phyloP scores from a whole-genome alignment of 768 basidiomycete genomes.

The Galerina marginata region DNA sequence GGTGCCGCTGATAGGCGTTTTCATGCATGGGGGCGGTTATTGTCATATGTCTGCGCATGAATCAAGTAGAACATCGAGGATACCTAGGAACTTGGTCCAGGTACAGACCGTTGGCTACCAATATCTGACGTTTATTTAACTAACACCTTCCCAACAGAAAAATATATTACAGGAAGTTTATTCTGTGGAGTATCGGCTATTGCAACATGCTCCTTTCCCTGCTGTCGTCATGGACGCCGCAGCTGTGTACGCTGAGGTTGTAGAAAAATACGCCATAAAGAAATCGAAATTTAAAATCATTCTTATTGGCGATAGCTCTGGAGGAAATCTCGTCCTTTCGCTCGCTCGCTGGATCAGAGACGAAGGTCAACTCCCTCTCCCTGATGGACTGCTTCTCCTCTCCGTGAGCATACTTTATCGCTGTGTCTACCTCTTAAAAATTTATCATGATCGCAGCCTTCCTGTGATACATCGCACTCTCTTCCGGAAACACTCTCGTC shows the following conservation, averaged over 20 bases:
- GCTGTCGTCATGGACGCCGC: slow-evolving; percentile 59
- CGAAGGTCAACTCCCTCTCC: slow-evolving; percentile 48
- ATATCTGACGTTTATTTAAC: not conserved
- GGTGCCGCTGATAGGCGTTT: slow-evolving; percentile 48
- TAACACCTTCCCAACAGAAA: slow-evolving; percentile 25
- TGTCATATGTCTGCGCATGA: slow-evolving; percentile 65
- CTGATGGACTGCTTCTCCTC: slow-evolving; percentile 51
- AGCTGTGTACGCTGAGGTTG: slow-evolving; percentile 53
- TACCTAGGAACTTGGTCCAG: slow-evolving; percentile 52
- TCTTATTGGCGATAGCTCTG: slow-evolving; percentile 60
- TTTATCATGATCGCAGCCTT: slow-evolving; percentile 16
- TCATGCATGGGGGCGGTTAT: slow-evolving; percentile 61
- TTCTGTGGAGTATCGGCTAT: slow-evolving; percentile 56
- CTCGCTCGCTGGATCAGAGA: slow-evolving; percentile 60
- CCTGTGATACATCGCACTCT: slow-evolving; percentile 45
- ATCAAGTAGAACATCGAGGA: slow-evolving; percentile 48
- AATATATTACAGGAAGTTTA: slow-evolving; percentile 41
- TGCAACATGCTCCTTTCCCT: slow-evolving; percentile 60
- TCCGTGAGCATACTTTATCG: slow-evolving; percentile 36
- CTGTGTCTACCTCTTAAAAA: not conserved
- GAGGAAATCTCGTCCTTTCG: slow-evolving; percentile 57
- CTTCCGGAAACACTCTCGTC: slow-evolving; percentile 54
- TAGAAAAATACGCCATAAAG: slow-evolving; percentile 33
- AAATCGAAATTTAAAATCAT: slow-evolving; percentile 41
- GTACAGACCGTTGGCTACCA: slow-evolving; percentile 26